A percentile compares a stretch with the other conserved stretches of the same genome.
These are phyloP conservation scores for Suzukiozyma palmioleophila DNA, from an alignment of 1,139 yeast species.

Conservation along the genomic window DNA sequence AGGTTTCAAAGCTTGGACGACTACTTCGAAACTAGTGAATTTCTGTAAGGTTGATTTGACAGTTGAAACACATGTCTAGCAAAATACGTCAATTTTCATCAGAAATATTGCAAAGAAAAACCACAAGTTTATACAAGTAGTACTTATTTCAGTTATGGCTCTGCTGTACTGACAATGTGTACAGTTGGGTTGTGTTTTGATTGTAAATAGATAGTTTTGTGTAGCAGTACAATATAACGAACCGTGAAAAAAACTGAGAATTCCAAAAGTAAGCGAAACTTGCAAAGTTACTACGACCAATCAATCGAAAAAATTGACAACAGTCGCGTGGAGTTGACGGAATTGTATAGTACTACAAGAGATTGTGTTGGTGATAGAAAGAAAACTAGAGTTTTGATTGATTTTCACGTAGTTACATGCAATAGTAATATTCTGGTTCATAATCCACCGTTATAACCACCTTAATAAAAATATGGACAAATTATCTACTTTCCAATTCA, in stretches of 20 bases:
- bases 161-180: no score
- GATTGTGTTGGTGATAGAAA: not conserved
- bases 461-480: constrained; percentile 27
- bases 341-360: not conserved
- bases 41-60: no score
- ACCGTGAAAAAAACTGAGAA: no score
- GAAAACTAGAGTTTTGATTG: not conserved
- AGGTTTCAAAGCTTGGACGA: no score
- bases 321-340: not conserved
- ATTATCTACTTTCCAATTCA: constrained; percentile 39
- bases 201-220: not conserved
- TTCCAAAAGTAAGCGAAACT: no score
- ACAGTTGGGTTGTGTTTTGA: no score
- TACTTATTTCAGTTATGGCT: no score
- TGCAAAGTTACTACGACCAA: not conserved
- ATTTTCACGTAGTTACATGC: not conserved
- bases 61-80: no score
- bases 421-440: not conserved
- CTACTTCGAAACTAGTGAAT: no score
- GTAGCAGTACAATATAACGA: no score
- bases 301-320: not conserved
- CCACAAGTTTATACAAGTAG: no score
- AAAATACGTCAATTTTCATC: not conserved
- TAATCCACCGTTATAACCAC: not conserved
- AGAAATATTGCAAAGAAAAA: not conserved